These are phyloP conservation scores for Botrytis paeoniae DNA, from an alignment of 2,329 filamentous ascomycete species.

Conservation along the genomic window DNA sequence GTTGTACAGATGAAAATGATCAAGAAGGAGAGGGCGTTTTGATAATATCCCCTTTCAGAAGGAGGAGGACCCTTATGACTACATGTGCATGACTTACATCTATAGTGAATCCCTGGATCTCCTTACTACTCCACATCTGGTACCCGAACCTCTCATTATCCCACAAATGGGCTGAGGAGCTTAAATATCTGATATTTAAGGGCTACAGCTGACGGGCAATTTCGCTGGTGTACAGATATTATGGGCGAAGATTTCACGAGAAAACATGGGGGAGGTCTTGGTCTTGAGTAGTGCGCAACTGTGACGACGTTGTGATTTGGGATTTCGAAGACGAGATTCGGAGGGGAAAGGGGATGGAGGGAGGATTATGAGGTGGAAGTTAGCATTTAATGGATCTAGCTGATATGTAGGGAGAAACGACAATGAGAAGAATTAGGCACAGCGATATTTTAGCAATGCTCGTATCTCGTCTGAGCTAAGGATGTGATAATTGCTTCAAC, in stretches of 20 bases:
- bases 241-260: neutral
- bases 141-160: neutral
- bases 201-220: accelerated
- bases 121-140: neutral
- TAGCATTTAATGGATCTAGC: too few species aligned
- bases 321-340: too few species aligned
- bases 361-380: too few species aligned
- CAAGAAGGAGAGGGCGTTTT: accelerated
- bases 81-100: neutral
- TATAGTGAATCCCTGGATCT: neutral
- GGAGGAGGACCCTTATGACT: neutral
- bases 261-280: neutral
- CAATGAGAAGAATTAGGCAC: too few species aligned
- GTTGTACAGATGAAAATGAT: too few species aligned
- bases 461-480: too few species aligned
- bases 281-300: neutral
- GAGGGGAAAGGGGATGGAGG: too few species aligned
- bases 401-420: too few species aligned
- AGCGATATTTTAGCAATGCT: too few species aligned
- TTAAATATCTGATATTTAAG: neutral
- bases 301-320: too few species aligned
- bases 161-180: neutral
- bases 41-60: neutral
- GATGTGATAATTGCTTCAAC: too few species aligned
- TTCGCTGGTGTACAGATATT: accelerated